phyloP scores from a whole-genome alignment of 2,329 filamentous ascomycete species.

The Ilyonectria mors-panacis region DNA sequence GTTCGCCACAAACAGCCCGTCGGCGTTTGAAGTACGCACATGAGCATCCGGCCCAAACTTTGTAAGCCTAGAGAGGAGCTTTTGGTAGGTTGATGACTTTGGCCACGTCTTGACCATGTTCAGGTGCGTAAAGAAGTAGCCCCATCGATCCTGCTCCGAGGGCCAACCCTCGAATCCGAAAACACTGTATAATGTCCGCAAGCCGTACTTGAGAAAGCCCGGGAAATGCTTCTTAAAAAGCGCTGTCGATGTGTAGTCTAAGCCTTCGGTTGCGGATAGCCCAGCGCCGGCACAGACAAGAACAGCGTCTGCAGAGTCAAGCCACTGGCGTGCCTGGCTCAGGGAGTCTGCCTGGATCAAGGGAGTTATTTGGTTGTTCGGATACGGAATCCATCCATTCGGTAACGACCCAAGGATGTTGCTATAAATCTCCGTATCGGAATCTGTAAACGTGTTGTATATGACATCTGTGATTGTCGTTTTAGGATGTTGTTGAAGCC shows the following conservation, averaged over 20 bases:
- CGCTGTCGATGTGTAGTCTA: constrained; percentile 39
- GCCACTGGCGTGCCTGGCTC: constrained; percentile 28
- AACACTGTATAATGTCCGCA: constrained; percentile 38
- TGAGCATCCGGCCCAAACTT: constrained; percentile 33
- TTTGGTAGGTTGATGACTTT: constrained; percentile 32
- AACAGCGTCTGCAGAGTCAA: constrained; percentile 37
- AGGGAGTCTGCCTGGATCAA: neutral
- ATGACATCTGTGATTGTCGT: constrained; percentile 40
- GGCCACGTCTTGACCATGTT: constrained; percentile 43
- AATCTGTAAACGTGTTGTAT: constrained; percentile 42
- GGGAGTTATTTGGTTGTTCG: neutral
- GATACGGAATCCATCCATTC: accelerated
- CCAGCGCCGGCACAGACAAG: constrained; percentile 42
- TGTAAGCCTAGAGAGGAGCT: constrained; percentile 21
- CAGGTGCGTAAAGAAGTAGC: constrained; percentile 43
- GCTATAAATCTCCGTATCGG: constrained; percentile 33
- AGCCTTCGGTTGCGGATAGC: constrained; percentile 39
- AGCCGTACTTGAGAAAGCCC: constrained; percentile 28
- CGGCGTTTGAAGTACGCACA: constrained; percentile 38
- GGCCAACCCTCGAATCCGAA: constrained; percentile 39
- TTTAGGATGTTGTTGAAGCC: constrained; percentile 24
- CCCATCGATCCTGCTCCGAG: constrained; percentile 44
- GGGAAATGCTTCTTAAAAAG: constrained; percentile 39
- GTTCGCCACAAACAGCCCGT: constrained; percentile 32
- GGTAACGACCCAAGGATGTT: neutral